These are phyloP conservation scores for Wickerhamomyces chambardii DNA, from an alignment of 805 yeast genomes.

Conservation along the genomic window DNA sequence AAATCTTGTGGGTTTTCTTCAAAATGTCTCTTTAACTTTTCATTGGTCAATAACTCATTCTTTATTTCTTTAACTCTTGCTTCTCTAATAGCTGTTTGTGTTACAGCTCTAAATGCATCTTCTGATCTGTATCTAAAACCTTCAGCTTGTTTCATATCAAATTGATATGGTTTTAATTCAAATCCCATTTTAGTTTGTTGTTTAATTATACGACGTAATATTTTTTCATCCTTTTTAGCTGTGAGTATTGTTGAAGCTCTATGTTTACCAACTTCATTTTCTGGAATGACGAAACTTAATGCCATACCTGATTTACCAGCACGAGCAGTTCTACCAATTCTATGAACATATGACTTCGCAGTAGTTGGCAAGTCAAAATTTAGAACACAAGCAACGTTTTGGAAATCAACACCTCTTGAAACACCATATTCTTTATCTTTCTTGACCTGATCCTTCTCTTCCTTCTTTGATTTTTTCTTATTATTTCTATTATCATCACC, in stretches of 20 bases:
- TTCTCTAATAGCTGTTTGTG: constrained; percentile 82
- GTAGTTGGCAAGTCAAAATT: constrained; percentile 92
- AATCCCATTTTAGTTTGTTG: constrained; percentile 70
- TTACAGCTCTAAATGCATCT: constrained; percentile 94
- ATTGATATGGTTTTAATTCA: constrained; percentile 78
- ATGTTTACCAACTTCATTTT: constrained; percentile 82
- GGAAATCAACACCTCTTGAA: constrained; percentile 94
- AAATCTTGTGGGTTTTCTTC: constrained; percentile 97
- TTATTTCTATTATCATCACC: constrained; percentile 27
- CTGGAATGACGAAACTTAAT: constrained; percentile 81
- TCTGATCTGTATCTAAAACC: constrained; percentile 95
- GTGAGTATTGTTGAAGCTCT: constrained; percentile 63
- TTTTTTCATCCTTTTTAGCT: constrained; percentile 81
- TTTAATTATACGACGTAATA: constrained; percentile 63
- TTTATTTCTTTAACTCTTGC: constrained; percentile 88
- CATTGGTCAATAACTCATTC: constrained; percentile 79
- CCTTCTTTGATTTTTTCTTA: constrained; percentile 27
- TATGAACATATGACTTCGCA: constrained; percentile 82
- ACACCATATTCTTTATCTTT: constrained; percentile 83
- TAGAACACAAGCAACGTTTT: constrained; percentile 91
- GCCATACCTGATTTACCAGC: constrained; percentile 96
- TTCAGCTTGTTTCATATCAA: constrained; percentile 87
- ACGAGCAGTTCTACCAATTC: constrained; percentile 96
- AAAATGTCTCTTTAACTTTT: constrained; percentile 85
- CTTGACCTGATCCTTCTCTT: constrained; percentile 19